Base-by-base conservation (phyloP, 176 grass and related monocot species). In the Aegilops speltoides region DNA sequence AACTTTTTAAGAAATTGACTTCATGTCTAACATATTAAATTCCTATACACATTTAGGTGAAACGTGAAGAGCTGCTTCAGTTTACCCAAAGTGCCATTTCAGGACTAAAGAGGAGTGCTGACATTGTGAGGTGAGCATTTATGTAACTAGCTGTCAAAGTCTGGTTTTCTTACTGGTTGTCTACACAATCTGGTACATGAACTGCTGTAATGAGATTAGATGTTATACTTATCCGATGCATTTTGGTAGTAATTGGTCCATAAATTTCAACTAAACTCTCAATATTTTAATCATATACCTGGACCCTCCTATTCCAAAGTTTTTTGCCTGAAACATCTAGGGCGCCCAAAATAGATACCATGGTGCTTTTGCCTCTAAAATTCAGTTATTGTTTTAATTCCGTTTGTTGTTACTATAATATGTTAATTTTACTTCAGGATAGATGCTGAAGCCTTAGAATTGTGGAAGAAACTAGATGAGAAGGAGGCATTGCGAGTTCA, bases 1-100 rank as follows among this genome's bases (percentile, higher is more conserved):
- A 87, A 76, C 15, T 61, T 60, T 50, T 50, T 77, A 26, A 76
- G 19, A 84, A 29, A 20, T 54, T 79, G 23, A 25, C 31, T 32
- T 11, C 7, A 76, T 68, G 10, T 84, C 22, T 76, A 61, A 38
- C 24, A 76, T 81, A 61, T 69, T 81, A 38, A 40, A 2, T 59
- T 41, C 72, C 6, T 43, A 25, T 79, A 66, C 79, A 85, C 84
- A 85, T 94, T 69, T 83, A 99, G 97, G 97, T 99, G 87, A 99
- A 99, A 83, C 87, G 90, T 82, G 97, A 99, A 79, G 97, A 99
- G 69, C 78, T 99, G 29, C 94, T 99, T 86, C 97, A 98, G 41
- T 98, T 98, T 85, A 93, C 94, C 14, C 94, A 98, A 86, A 82
- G 70, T 62, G 97, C 94, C 60, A 98, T 98, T 92, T 96, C 89